Evolutionary conservation across 1,284 basidiomycete genomes (phyloP).

Genomic region (Rhodotorula mucilaginosa): DNA sequence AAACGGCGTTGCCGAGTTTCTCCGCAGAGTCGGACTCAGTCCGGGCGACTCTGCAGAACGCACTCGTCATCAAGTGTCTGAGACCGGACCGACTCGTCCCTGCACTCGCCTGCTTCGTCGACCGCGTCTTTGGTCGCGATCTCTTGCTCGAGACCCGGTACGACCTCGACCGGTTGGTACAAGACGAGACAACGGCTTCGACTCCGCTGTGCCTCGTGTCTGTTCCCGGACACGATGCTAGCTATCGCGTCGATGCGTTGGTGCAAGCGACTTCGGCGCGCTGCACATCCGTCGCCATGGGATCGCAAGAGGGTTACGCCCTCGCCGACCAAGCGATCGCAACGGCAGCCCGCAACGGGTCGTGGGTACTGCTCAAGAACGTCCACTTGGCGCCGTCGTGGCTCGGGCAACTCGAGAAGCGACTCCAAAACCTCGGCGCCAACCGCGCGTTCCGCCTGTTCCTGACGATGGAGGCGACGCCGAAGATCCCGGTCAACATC

Average conservation of each 20-base stretch:
- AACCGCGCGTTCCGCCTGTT: slow-evolving; percentile 88
- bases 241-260: slow-evolving; percentile 87
- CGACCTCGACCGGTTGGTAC: slow-evolving; percentile 72
- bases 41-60: slow-evolving; percentile 67
- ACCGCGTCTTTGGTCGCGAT: slow-evolving; percentile 71
- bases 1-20: slow-evolving; percentile 59
- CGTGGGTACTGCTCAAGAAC: slow-evolving; percentile 94
- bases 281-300: slow-evolving; percentile 90
- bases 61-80: slow-evolving; percentile 81
- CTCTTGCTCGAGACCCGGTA: slow-evolving; percentile 68
- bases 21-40: slow-evolving; percentile 50
- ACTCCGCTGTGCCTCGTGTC: slow-evolving; percentile 88
- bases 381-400: slow-evolving; percentile 90
- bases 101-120: slow-evolving; percentile 72
- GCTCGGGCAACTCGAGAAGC: slow-evolving; percentile 93
- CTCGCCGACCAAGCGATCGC: slow-evolving; percentile 92
- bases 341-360: slow-evolving; percentile 79
- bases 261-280: slow-evolving; percentile 64
- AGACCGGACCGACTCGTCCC: slow-evolving; percentile 84
- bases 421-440: slow-evolving; percentile 85
- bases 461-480: slow-evolving; percentile 93
- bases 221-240: slow-evolving; percentile 93
- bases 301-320: slow-evolving; percentile 94
- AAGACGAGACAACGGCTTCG: slow-evolving; percentile 70
- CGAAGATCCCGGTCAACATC: slow-evolving; percentile 89